Percentiles rank a stretch among this genome's conserved stretches.
phyloP scores from a whole-genome alignment of 176 grass and related monocot genomes.

The Oryza coarctata region DNA sequence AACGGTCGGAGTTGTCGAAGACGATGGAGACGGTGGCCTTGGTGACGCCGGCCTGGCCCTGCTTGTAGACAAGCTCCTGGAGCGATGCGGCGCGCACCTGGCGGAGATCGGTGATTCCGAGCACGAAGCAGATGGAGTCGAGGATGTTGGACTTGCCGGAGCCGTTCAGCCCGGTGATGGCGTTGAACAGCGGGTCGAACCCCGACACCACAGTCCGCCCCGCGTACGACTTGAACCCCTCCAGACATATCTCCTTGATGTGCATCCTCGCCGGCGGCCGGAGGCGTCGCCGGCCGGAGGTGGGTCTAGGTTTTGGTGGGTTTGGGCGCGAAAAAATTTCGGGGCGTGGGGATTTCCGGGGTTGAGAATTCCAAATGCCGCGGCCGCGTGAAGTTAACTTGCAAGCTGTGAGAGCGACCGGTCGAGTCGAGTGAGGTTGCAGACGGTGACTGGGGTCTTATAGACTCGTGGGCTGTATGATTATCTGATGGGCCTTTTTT shows the following conservation, averaged over 20 bases:
- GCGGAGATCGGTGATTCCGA: slow-evolving; percentile 93
- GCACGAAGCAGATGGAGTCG: slow-evolving; percentile 96
- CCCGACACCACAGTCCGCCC: slow-evolving; percentile 82
- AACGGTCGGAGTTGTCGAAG: slow-evolving; percentile 88
- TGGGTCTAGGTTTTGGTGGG: slow-evolving; percentile 47
- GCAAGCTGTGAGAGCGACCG: not conserved
- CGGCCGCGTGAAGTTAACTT: not conserved
- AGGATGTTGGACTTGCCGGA: slow-evolving; percentile 99
- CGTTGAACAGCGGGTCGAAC: slow-evolving; percentile 97
- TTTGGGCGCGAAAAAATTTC: slow-evolving; percentile 34
- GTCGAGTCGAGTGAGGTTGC: not conserved
- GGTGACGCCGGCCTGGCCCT: slow-evolving; percentile 95
- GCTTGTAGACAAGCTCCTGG: slow-evolving; percentile 98
- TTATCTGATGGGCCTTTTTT: not conserved
- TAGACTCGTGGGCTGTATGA: not conserved
- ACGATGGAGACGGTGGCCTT: slow-evolving; percentile 90
- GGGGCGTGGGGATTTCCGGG: slow-evolving; percentile 13
- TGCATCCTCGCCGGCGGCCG: slow-evolving; percentile 64
- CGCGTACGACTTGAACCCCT: slow-evolving; percentile 98
- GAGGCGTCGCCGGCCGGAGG: slow-evolving; percentile 33
- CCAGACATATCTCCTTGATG: slow-evolving; percentile 93
- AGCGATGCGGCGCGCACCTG: slow-evolving; percentile 78
- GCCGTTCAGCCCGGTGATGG: slow-evolving; percentile 92
- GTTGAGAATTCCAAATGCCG: slow-evolving; percentile 45
- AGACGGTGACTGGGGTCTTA: not conserved